Conservation (phyloP, 305 asterid species). For the Rubia tinctorum region DNA sequence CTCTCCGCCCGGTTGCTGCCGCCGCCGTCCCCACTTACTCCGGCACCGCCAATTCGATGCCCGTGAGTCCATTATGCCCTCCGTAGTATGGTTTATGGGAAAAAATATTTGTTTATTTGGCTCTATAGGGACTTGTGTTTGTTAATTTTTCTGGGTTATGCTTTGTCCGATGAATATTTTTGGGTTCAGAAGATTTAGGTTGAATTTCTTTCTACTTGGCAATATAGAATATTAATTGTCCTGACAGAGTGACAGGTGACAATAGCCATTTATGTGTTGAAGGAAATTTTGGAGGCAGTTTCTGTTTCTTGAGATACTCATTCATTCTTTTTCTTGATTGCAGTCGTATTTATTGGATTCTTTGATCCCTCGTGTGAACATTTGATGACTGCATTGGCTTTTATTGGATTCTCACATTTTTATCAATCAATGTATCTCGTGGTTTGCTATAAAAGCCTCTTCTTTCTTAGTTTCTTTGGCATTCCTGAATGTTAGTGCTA, state of each 20-base stretch:
- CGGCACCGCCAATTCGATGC: constrained; percentile 42
- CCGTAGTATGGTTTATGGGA: background rate
- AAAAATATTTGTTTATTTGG: background rate
- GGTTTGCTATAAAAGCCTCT: background rate
- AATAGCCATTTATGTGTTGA: background rate
- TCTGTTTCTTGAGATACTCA: background rate
- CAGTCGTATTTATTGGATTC: background rate
- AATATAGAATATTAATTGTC: background rate
- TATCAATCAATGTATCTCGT: background rate
- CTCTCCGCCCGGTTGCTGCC: constrained; percentile 25
- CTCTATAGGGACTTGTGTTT: background rate
- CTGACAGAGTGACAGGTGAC: background rate
- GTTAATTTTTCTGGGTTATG: constrained; percentile 1
- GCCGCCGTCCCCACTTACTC: constrained; percentile 31
- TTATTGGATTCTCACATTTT: background rate
- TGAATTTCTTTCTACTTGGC: background rate
- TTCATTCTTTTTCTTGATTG: background rate
- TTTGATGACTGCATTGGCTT: background rate
- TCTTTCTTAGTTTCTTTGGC: background rate
- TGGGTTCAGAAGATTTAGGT: background rate
- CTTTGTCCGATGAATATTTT: background rate
- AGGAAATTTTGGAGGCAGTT: background rate
- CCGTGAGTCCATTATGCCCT: constrained; percentile 37
- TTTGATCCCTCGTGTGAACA: background rate
- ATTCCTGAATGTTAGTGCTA: background rate